Conservation (phyloP, 495 filamentous ascomycete species). For the Pyronema domesticum region DNA sequence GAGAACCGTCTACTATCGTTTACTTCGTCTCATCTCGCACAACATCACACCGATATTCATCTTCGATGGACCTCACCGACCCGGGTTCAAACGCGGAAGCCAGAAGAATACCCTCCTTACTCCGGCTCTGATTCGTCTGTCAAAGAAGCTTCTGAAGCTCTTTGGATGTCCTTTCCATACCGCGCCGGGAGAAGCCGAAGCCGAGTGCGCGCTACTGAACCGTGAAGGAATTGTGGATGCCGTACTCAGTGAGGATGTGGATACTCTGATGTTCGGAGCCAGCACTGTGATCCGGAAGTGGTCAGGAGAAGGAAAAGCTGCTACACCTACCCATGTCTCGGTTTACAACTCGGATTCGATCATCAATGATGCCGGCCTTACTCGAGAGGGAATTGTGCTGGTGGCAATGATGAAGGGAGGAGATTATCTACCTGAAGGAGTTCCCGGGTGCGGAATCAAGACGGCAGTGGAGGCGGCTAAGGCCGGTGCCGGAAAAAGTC, state of each 20-base stretch:
- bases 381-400: constrained; percentile 78
- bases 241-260: constrained; percentile 91
- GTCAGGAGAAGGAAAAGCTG: constrained; percentile 32
- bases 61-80: constrained; percentile 84
- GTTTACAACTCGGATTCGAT: constrained; percentile 46
- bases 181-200: constrained; percentile 91
- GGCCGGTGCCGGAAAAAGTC: constrained; percentile 66
- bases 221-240: constrained; percentile 74
- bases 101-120: constrained; percentile 33
- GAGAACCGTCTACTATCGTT: constrained; percentile 80
- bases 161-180: constrained; percentile 75
- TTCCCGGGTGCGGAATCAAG: constrained; percentile 73
- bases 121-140: constrained; percentile 37
- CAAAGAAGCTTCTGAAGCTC: constrained; percentile 61
- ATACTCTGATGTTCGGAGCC: constrained; percentile 95
- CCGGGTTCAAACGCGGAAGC: constrained; percentile 74
- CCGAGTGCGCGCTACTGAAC: constrained; percentile 83
- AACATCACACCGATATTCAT: constrained; percentile 84
- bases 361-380: constrained; percentile 40
- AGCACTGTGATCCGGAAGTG: constrained; percentile 62
- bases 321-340: constrained; percentile 70
- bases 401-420: constrained; percentile 92
- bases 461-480: constrained; percentile 75
- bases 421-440: constrained; percentile 81
- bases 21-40: constrained; percentile 61